A percentile compares a stretch with the other conserved stretches of the same genome.
These are phyloP conservation scores for Mucor circinelloides DNA, from an alignment of 371 early-diverging fungal genomes.

Conservation along the genomic window DNA sequence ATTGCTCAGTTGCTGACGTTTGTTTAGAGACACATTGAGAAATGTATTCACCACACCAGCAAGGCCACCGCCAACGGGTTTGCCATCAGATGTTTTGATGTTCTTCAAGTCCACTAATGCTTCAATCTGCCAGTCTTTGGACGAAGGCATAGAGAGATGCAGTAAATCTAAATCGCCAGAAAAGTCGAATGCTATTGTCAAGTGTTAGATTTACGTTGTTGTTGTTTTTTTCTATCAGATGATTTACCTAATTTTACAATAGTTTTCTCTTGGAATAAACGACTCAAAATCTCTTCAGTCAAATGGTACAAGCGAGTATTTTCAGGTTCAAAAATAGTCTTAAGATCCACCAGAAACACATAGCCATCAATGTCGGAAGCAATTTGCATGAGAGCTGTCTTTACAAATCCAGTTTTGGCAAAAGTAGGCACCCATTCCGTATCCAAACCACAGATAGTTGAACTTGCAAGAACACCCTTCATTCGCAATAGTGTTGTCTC, in stretches of 20 bases:
- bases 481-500: slow-evolving; percentile 26
- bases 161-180: slow-evolving; percentile 41
- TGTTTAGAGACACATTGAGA: slow-evolving; percentile 35
- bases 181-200: slow-evolving; percentile 42
- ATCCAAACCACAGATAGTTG: slow-evolving; percentile 40
- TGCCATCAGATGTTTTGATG: slow-evolving; percentile 5
- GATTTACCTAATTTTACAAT: slow-evolving; percentile 41
- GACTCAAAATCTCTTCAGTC: slow-evolving; percentile 26
- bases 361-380: slow-evolving; percentile 32
- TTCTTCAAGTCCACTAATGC: slow-evolving; percentile 38
- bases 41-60: slow-evolving; percentile 36
- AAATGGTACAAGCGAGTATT: slow-evolving; percentile 17
- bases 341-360: slow-evolving; percentile 46
- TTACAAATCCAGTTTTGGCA: slow-evolving; percentile 21
- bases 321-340: slow-evolving; percentile 27
- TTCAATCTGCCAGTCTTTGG: slow-evolving; percentile 22
- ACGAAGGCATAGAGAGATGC: slow-evolving; percentile 35
- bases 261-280: slow-evolving; percentile 29
- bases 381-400: slow-evolving; percentile 51
- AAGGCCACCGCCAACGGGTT: slow-evolving; percentile 32
- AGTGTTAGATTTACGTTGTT: neutral
- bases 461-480: slow-evolving; percentile 20
- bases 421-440: slow-evolving; percentile 53
- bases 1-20: slow-evolving; percentile 53
- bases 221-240: neutral